Evolutionary conservation across 208 protist species (phyloP).

Genomic region (Vickermania spadyakhi): DNA sequence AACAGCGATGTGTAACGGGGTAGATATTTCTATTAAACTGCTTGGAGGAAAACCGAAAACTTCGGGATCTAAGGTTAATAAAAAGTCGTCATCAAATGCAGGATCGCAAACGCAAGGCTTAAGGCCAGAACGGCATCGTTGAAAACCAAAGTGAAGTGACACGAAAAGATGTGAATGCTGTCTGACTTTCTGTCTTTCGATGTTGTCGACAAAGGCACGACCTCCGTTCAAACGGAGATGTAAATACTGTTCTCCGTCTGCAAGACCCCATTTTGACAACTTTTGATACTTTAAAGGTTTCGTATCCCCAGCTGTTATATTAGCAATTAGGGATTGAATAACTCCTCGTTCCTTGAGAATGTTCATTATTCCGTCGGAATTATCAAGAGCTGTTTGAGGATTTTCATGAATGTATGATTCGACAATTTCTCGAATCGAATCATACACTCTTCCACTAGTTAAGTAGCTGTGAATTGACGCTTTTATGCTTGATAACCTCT

Average conservation of each 20-base stretch:
- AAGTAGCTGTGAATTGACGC: slow-evolving; percentile 77
- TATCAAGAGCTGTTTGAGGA: slow-evolving; percentile 13
- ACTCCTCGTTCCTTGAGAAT: slow-evolving; percentile 81
- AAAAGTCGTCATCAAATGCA: slow-evolving; percentile 81
- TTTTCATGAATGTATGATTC: slow-evolving; percentile 72
- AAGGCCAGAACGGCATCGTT: slow-evolving; percentile 54
- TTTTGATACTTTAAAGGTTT: neutral
- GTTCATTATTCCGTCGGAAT: slow-evolving; percentile 67
- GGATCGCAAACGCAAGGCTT: slow-evolving; percentile 46
- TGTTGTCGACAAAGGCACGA: slow-evolving; percentile 88
- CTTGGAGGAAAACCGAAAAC: slow-evolving; percentile 41
- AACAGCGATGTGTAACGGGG: slow-evolving; percentile 81
- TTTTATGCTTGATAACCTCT: slow-evolving; percentile 63
- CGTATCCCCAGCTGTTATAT: slow-evolving; percentile 24
- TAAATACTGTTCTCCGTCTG: slow-evolving; percentile 52
- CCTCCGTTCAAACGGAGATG: slow-evolving; percentile 71
- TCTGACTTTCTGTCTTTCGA: slow-evolving; percentile 35
- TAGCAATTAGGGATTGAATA: slow-evolving; percentile 54
- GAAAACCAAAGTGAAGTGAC: slow-evolving; percentile 78
- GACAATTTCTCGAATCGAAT: slow-evolving; percentile 82
- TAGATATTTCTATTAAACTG: slow-evolving; percentile 72
- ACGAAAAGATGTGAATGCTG: slow-evolving; percentile 47
- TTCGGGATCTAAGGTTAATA: slow-evolving; percentile 77
- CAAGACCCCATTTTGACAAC: neutral
- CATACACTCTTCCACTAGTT: slow-evolving; percentile 73